Evolutionary conservation across 2,329 filamentous ascomycete species (phyloP).

Genomic region (Aspergillus sojae): DNA sequence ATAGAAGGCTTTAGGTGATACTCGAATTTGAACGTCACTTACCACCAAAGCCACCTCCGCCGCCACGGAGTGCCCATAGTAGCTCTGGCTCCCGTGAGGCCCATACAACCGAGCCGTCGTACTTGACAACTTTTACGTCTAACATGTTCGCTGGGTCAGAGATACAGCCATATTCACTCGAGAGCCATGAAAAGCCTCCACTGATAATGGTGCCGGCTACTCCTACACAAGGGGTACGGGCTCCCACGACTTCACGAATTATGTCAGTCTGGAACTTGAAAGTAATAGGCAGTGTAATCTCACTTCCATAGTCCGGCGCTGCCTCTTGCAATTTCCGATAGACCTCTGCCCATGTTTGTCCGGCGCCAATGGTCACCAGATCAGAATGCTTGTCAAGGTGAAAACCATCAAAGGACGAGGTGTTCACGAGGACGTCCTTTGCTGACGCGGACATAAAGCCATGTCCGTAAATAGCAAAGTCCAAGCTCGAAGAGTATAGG

Average conservation of each 20-base stretch:
- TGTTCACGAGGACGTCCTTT: background rate
- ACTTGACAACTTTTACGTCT: conserved; percentile 34
- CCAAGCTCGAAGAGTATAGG: background rate
- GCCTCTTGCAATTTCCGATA: background rate
- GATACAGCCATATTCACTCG: background rate
- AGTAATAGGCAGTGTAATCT: background rate
- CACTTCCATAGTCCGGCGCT: background rate
- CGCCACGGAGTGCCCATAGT: conserved; percentile 46
- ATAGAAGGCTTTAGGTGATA: background rate
- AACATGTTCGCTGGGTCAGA: background rate
- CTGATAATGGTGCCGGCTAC: background rate
- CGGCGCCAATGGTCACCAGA: background rate
- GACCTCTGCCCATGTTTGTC: background rate
- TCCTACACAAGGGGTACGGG: background rate
- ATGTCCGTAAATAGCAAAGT: background rate
- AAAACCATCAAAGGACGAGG: background rate
- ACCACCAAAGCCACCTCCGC: conserved; percentile 36
- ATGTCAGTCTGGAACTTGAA: background rate
- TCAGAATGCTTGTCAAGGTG: background rate
- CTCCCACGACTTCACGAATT: background rate
- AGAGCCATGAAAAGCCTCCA: background rate
- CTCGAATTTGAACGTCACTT: background rate
- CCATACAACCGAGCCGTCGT: conserved; percentile 43
- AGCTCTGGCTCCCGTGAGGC: conserved; percentile 43
- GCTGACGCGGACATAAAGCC: background rate